Base-by-base conservation (phyloP, 345 rosid species). In the Sisymbrium altissimum region DNA sequence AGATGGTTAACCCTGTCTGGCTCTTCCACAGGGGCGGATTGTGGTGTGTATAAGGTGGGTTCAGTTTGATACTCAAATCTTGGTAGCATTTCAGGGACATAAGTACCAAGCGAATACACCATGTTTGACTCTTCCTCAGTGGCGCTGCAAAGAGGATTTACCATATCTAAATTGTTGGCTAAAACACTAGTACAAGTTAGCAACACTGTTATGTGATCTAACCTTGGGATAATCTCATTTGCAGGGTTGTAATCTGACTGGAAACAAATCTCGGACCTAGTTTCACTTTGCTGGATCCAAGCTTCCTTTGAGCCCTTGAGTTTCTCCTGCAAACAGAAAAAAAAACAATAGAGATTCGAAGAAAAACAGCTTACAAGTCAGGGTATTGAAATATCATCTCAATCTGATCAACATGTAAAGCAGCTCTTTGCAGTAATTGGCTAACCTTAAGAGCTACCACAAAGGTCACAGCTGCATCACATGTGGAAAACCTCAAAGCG, bases 401-500 rank as follows among this genome's bases (percentile, higher is more conserved):
- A n/a, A 65, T 66, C 44, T 17, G 15, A 49, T 38, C 32, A 64
- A 52, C 35, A 54, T 49, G 19, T 27, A n/a, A 13, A 32, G 35
- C 18, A 74, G 36, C 73, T 60, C 30, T 23, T 9, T 40, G 60
- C 13, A 60, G 35, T 50, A 38, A 55, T 70, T n/a, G 49, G 64
- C 66, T 69, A 41, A 91, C 98, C 88, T 85, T 82, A 78, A 94
- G 72, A 66, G 78, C 65, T 68, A 69, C 75, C 9, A 82, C 80
- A 78, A 93, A 91, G 71, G 71, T 46, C 78, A 79, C 86, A 1
- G 87, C 85, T 66, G 85, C 94, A 79, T 65, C 64, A 81, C 45
- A 59, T 13, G 86, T 82, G 35, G 80, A 62, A 79, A 94, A 94
- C 61, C 86, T 84, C 64, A 89, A 23, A 41, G 91, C 95, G 57